Evolutionary conservation across 257 asterid species (phyloP).

Genomic region (Capsicum baccatum): DNA sequence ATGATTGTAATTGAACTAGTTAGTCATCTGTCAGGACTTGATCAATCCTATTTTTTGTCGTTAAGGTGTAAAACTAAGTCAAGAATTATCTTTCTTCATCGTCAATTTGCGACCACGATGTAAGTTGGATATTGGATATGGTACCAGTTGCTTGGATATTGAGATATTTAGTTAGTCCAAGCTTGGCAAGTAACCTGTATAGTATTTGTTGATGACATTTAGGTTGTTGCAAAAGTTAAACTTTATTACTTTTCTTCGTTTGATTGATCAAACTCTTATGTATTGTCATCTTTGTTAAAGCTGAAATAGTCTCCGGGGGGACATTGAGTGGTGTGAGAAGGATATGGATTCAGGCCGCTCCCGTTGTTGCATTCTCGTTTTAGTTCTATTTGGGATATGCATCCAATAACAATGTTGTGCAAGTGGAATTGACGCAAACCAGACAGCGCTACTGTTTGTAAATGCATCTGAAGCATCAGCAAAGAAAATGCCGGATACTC

Average conservation of each 20-base stretch:
- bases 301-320: constrained; percentile 42
- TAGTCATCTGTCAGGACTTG: background rate
- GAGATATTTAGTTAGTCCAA: background rate
- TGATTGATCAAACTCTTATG: constrained; percentile 28
- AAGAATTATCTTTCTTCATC: background rate
- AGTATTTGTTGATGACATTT: background rate
- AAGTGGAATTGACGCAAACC: constrained; percentile 38
- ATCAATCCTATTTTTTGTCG: background rate
- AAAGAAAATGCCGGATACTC: constrained; percentile 60
- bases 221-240: background rate
- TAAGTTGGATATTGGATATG: background rate
- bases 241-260: background rate
- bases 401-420: constrained; percentile 54
- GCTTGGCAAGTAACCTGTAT: constrained; percentile 8
- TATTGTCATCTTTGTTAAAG: constrained; percentile 32
- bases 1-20: background rate
- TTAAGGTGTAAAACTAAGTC: background rate
- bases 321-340: constrained; percentile 45
- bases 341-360: constrained; percentile 57
- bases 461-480: constrained; percentile 66
- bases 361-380: constrained; percentile 41
- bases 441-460: constrained; percentile 53
- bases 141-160: background rate
- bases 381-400: constrained; percentile 48
- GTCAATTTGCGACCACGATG: background rate